These are phyloP conservation scores for Symbiotaphrina buchneri DNA, from an alignment of 495 filamentous ascomycete species.

Conservation along the genomic window DNA sequence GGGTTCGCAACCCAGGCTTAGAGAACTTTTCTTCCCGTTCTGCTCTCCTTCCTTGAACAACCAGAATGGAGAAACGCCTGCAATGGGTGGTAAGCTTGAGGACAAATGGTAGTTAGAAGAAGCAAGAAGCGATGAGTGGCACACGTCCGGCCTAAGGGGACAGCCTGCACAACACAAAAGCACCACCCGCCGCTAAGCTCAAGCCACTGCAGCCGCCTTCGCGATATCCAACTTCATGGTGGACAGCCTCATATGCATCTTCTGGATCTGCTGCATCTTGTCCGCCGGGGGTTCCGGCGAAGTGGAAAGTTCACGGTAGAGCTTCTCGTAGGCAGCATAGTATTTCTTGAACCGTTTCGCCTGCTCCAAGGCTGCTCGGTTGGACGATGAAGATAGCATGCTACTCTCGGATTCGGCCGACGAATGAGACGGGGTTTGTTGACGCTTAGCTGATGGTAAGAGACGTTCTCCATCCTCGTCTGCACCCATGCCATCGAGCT, in stretches of 20 bases:
- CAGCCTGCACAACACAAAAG: too few relatives aligned
- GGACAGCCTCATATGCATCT: constrained; percentile 35
- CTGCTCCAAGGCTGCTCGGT: constrained; percentile 16
- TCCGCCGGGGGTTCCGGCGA: constrained; percentile 26
- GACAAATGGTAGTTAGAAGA: too few relatives aligned
- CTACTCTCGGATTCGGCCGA: constrained; percentile 1
- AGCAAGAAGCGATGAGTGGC: too few relatives aligned
- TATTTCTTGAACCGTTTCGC: constrained; percentile 35
- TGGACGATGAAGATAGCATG: background rate
- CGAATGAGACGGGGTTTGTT: background rate
- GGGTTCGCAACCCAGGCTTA: too few relatives aligned
- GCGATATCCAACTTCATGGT: constrained; percentile 44
- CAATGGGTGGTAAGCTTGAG: too few relatives aligned
- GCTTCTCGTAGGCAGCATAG: constrained; percentile 37
- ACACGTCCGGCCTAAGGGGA: too few relatives aligned
- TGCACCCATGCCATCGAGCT: background rate
- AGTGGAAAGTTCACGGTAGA: constrained; percentile 33
- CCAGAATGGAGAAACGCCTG: too few relatives aligned
- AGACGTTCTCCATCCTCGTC: background rate
- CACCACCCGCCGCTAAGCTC: too few relatives aligned
- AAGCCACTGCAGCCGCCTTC: too few relatives aligned
- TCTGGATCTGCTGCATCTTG: constrained; percentile 31
- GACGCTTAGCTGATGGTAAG: background rate
- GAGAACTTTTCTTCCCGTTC: too few relatives aligned
- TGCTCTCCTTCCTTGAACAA: too few relatives aligned